A percentile compares a stretch with the other conserved stretches of the same genome.
These are phyloP conservation scores for Phalaenopsis equestris DNA, from an alignment of 106 monocot genomes.

Conservation along the genomic window DNA sequence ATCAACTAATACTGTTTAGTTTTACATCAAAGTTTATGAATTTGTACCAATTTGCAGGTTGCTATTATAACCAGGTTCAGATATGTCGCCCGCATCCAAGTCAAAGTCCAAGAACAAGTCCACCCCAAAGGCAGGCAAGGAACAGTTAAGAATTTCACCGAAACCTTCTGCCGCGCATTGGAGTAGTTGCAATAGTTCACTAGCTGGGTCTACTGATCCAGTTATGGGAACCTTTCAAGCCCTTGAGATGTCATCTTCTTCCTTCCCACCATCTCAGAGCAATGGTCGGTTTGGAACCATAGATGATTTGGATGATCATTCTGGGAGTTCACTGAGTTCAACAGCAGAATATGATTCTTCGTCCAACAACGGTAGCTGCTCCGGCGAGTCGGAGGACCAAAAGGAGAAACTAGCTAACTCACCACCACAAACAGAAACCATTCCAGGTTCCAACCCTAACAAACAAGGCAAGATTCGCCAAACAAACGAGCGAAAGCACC, in stretches of 20 bases:
- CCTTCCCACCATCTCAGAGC: neutral
- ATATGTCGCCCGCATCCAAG: constrained; percentile 72
- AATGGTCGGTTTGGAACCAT: constrained; percentile 22
- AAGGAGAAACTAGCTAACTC: constrained; percentile 39
- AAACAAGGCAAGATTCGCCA: constrained; percentile 88
- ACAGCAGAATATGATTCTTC: constrained; percentile 57
- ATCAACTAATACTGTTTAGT: neutral
- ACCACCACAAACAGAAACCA: constrained; percentile 20
- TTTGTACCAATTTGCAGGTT: neutral
- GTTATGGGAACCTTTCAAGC: constrained; percentile 40
- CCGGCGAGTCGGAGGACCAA: constrained; percentile 76
- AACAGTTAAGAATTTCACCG: constrained; percentile 23
- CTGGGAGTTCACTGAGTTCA: constrained; percentile 26
- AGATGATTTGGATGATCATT: constrained; percentile 41
- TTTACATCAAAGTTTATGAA: no score
- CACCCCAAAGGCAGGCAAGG: constrained; percentile 24
- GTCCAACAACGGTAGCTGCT: constrained; percentile 74
- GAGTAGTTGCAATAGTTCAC: constrained; percentile 9
- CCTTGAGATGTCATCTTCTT: constrained; percentile 19
- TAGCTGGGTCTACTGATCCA: constrained; percentile 28
- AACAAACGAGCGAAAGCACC: constrained; percentile 93
- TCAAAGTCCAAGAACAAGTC: constrained; percentile 73
- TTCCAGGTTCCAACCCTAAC: constrained; percentile 64
- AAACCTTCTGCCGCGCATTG: constrained; percentile 21
- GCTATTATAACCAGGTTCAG: constrained; percentile 1